phyloP scores from a whole-genome alignment of 176 grass and related monocot species.

The Aegilops longissima region DNA sequence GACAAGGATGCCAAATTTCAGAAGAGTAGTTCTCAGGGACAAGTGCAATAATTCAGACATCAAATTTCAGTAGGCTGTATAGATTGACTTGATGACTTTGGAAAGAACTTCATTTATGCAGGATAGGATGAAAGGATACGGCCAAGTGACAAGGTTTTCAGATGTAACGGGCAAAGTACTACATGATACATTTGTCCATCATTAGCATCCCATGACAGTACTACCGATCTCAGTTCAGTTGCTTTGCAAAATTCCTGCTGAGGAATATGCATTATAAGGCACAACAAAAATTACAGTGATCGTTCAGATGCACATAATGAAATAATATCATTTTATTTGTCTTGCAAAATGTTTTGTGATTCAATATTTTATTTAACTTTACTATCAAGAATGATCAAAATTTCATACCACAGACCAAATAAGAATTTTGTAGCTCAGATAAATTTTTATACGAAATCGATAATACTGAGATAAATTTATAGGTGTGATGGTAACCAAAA shows the following conservation, averaged over 20 bases:
- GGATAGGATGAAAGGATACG: background rate
- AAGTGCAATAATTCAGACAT: background rate
- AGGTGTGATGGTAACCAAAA: background rate
- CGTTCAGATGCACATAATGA: background rate
- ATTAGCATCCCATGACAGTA: conserved; percentile 29
- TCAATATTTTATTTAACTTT: background rate
- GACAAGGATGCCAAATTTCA: background rate
- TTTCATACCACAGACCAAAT: background rate
- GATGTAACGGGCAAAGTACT: background rate
- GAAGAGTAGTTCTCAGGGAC: background rate
- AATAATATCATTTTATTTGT: background rate
- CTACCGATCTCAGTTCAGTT: conserved; percentile 5
- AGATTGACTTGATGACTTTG: background rate
- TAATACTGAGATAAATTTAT: background rate
- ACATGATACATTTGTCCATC: conserved; percentile 6
- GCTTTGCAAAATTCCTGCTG: background rate
- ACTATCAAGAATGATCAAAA: background rate
- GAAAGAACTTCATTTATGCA: background rate
- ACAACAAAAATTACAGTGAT: background rate
- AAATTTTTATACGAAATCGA: background rate
- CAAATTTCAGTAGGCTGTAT: background rate
- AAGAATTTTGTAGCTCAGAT: background rate
- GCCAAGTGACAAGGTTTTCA: background rate
- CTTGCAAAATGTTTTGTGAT: background rate
- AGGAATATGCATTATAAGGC: background rate